phyloP scores from a whole-genome alignment of 306 rosid genomes.

The Fragaria nilgerrensis region DNA sequence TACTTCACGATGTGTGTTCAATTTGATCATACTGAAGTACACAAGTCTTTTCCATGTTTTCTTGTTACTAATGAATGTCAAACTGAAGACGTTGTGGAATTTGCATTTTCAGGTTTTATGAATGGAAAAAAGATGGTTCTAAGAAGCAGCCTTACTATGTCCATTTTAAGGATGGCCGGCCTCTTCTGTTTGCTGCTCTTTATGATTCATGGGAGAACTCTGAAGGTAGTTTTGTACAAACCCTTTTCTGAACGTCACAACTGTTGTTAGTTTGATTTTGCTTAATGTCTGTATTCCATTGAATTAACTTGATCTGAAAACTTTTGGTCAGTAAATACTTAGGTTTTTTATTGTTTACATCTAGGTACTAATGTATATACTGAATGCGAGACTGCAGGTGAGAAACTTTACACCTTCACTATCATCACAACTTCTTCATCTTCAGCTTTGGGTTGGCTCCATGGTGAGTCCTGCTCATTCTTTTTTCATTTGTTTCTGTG shows the following conservation, averaged over 20 bases:
- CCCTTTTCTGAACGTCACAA: neutral
- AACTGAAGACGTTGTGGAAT: neutral
- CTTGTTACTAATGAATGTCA: neutral
- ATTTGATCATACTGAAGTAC: neutral
- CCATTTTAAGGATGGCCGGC: conserved; percentile 78
- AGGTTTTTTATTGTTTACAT: neutral
- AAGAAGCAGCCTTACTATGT: conserved; percentile 90
- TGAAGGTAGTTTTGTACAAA: conserved; percentile 50
- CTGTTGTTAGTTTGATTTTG: neutral
- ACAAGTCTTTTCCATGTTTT: neutral
- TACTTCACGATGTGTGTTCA: neutral
- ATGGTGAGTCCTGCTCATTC: conserved; percentile 53
- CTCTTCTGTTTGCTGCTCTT: conserved; percentile 85
- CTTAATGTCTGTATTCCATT: neutral
- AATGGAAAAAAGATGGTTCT: conserved; percentile 91
- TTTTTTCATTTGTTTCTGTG: neutral
- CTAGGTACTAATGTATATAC: conserved; percentile 10
- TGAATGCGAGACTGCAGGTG: conserved; percentile 49
- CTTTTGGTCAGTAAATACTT: neutral
- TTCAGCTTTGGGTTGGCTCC: conserved; percentile 78
- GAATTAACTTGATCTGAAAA: neutral
- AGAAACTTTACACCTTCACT: conserved; percentile 63
- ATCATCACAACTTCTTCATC: conserved; percentile 79
- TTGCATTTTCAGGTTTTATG: conserved; percentile 58
- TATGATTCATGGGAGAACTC: conserved; percentile 80